Evolutionary conservation across 345 rosid species (phyloP), one percentile per base, ranked within the genome.

Genomic region (Euphorbia tirucalli): DNA sequence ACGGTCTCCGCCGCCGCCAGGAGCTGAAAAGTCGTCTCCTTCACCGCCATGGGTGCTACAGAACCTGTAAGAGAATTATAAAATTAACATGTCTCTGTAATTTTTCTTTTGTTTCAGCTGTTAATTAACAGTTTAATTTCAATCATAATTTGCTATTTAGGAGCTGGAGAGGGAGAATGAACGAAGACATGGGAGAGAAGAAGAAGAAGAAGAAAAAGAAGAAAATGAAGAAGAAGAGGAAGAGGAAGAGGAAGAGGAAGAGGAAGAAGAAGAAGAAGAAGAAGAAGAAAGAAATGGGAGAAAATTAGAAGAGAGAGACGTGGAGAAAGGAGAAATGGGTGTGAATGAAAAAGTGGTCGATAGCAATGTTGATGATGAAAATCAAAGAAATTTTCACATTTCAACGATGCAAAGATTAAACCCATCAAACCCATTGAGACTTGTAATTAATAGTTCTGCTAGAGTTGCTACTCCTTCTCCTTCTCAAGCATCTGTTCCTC

Each of bases 341-440:
- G 57, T 61, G 30, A 71, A 66, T n/a, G 84, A 77, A 55, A 75
- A 73, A 65, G 80, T 70, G 49, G n/a, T n/a, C n/a, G n/a, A n/a
- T n/a, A n/a, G n/a, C n/a, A 69, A 48, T 48, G 25, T 13, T 8
- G 32, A 15, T 69, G 19, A 41, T 25, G 70, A 31, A 46, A 68
- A 50, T 7, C 68, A 49, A 44, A 65, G 78, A 4, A 85, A 78
- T 48, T 77, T 69, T 75, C 80, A 71, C n/a, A 67, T 66, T 27
- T 75, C 96, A 37, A 85, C 85, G 89, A 66, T 95, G 86, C 93
- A 79, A 57, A 88, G 85, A 61, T 71, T 95, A 54, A 89, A 90
- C 76, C 91, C 88, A 16, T 88, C 93, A 46, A 95, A 92, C 79
- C 97, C 99, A 76, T 83, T 95, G 57, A 82, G 97, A 71, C 71